A percentile compares a stretch with the other conserved stretches of the same genome.
These are phyloP conservation scores for Trichoderma sp. DNA, from an alignment of 2,329 filamentous ascomycete species.

Conservation along the genomic window DNA sequence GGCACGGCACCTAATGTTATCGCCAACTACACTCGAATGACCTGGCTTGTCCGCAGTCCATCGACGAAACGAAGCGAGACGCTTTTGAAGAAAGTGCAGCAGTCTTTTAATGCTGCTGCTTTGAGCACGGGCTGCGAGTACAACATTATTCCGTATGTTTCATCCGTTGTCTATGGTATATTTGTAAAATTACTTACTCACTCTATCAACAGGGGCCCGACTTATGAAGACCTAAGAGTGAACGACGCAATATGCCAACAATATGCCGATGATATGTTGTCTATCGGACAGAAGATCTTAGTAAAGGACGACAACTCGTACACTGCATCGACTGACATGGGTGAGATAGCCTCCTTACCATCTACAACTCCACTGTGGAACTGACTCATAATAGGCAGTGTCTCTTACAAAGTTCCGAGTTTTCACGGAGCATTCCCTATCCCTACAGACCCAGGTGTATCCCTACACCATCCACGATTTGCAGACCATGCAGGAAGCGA, in stretches of 20 bases:
- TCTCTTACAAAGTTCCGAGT: neutral
- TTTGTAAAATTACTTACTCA: neutral
- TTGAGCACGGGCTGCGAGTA: neutral
- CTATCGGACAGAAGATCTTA: neutral
- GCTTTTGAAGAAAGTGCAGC: neutral
- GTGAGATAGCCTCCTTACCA: neutral
- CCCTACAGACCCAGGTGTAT: neutral
- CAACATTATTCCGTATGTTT: neutral
- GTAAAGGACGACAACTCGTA: neutral
- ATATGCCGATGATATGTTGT: neutral
- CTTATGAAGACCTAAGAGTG: neutral
- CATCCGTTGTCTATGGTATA: neutral
- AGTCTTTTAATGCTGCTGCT: neutral
- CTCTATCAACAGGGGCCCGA: neutral
- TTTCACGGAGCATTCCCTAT: neutral
- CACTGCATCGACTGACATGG: neutral
- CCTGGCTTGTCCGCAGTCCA: neutral
- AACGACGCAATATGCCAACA: neutral
- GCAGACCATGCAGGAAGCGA: neutral
- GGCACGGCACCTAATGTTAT: neutral
- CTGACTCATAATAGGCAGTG: neutral
- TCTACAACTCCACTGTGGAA: neutral
- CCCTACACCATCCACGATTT: neutral
- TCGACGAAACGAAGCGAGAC: neutral
- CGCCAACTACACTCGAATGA: neutral